Evolutionary conservation across 2,329 filamentous ascomycete species (phyloP).

Genomic region (Beauveria caledonica): DNA sequence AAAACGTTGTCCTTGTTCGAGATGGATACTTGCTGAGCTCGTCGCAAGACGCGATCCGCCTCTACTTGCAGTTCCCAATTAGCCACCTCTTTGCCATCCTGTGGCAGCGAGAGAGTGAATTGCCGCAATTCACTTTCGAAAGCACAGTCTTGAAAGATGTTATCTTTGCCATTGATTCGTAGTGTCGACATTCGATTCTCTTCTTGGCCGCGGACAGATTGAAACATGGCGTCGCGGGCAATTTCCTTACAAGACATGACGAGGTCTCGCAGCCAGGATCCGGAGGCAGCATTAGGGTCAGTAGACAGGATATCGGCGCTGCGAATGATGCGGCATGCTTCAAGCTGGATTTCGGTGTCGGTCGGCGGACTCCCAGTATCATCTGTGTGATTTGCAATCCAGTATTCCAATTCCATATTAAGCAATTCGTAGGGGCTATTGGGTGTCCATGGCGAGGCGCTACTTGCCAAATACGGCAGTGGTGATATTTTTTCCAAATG

Average conservation of each 20-base stretch:
- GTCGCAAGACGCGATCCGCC: constrained; percentile 48
- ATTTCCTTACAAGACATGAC: constrained; percentile 40
- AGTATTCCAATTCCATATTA: constrained; percentile 49
- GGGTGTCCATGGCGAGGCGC: constrained; percentile 35
- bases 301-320: constrained; percentile 42
- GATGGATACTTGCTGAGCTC: constrained; percentile 43
- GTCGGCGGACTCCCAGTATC: constrained; percentile 32
- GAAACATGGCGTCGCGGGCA: constrained; percentile 37
- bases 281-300: constrained; percentile 28
- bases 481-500: constrained; percentile 53
- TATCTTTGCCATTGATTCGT: constrained; percentile 49
- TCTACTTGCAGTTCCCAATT: constrained; percentile 53
- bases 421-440: constrained; percentile 52
- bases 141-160: constrained; percentile 48
- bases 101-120: constrained; percentile 41
- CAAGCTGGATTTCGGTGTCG: constrained; percentile 45
- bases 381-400: constrained; percentile 36
- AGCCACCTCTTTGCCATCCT: constrained; percentile 49
- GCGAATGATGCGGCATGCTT: constrained; percentile 50
- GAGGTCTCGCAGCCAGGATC: constrained; percentile 51
- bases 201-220: constrained; percentile 35
- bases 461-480: constrained; percentile 43
- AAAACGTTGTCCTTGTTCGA: constrained; percentile 41
- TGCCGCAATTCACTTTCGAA: constrained; percentile 45
- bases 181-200: constrained; percentile 36